A percentile compares a stretch with the other conserved stretches of the same genome.
phyloP scores from a whole-genome alignment of 139 green algal genomes.

The Helicosporidium sp. region DNA sequence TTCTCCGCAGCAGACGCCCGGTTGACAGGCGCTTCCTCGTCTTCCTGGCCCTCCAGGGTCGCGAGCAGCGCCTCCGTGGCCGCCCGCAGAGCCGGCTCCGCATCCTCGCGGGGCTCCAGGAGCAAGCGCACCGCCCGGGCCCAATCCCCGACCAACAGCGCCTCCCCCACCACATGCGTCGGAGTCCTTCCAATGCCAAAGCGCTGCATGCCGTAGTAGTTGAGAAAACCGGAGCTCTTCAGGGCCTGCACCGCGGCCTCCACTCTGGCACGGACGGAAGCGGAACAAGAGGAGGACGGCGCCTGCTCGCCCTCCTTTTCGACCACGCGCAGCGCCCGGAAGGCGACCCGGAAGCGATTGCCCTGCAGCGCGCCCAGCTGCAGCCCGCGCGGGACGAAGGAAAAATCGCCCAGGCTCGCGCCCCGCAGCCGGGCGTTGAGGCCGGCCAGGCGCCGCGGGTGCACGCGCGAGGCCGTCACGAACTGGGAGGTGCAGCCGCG shows the following conservation, averaged over 20 bases:
- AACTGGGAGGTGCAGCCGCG: slow-evolving; percentile 62
- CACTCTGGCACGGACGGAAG: too few species aligned
- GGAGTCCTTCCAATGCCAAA: slow-evolving; percentile 56
- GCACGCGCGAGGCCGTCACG: slow-evolving; percentile 49
- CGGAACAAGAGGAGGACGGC: too few species aligned
- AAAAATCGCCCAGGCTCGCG: slow-evolving; percentile 52
- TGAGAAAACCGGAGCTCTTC: slow-evolving; percentile 55
- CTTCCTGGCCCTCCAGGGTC: slow-evolving; percentile 19
- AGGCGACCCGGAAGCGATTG: slow-evolving; percentile 59
- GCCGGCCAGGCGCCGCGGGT: slow-evolving; percentile 7
- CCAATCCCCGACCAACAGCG: slow-evolving; percentile 57
- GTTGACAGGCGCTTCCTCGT: slow-evolving; percentile 27
- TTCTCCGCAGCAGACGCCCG: too few species aligned
- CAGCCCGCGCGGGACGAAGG: slow-evolving; percentile 20
- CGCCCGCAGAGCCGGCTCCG: slow-evolving; percentile 5
- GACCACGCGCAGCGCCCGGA: slow-evolving; percentile 27
- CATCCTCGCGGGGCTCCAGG: slow-evolving; percentile 20
- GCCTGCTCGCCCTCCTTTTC: background rate
- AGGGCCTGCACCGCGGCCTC: slow-evolving; percentile 25
- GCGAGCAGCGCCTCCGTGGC: slow-evolving; percentile 12
- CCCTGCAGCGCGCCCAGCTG: slow-evolving; percentile 49
- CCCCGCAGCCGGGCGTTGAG: slow-evolving; percentile 17
- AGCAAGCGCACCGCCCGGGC: slow-evolving; percentile 39
- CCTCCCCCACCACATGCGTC: slow-evolving; percentile 60
- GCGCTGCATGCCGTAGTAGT: slow-evolving; percentile 89